Evolutionary conservation across 345 rosid genomes (phyloP).

Genomic region (Adansonia digitata): DNA sequence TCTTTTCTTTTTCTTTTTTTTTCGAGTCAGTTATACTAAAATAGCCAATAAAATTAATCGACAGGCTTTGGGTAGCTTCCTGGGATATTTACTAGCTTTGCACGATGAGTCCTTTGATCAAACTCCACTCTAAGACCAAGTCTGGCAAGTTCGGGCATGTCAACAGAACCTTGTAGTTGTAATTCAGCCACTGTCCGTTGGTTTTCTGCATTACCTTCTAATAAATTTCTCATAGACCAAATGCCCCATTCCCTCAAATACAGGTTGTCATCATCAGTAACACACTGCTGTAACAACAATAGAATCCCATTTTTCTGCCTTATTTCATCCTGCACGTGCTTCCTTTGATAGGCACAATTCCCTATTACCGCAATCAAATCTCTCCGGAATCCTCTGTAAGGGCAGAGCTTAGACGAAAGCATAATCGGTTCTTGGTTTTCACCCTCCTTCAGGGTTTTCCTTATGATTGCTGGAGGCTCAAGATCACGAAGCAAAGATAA

Average conservation of each 20-base stretch:
- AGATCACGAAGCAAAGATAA: constrained; percentile 50
- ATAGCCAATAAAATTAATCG: neutral
- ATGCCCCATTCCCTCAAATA: constrained; percentile 87
- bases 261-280: constrained; percentile 62
- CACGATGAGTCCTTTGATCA: constrained; percentile 46
- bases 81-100: constrained; percentile 69
- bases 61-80: constrained; percentile 12
- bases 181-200: constrained; percentile 54
- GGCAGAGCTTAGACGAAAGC: constrained; percentile 37
- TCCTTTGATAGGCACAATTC: constrained; percentile 61
- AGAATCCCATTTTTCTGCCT: constrained; percentile 51
- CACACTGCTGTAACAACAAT: constrained; percentile 73
- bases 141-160: constrained; percentile 60
- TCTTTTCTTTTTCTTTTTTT: neutral
- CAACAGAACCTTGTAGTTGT: constrained; percentile 70
- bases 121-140: constrained; percentile 69
- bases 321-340: constrained; percentile 64
- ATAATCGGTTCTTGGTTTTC: constrained; percentile 20
- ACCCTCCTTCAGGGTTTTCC: constrained; percentile 41
- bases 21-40: neutral
- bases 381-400: constrained; percentile 70
- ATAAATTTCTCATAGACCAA: constrained; percentile 60
- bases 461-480: constrained; percentile 60
- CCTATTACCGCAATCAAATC: constrained; percentile 76
- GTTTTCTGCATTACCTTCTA: constrained; percentile 71